These are phyloP conservation scores for Tillandsia leiboldiana DNA, from an alignment of 176 grass and related monocot genomes.

Conservation along the genomic window DNA sequence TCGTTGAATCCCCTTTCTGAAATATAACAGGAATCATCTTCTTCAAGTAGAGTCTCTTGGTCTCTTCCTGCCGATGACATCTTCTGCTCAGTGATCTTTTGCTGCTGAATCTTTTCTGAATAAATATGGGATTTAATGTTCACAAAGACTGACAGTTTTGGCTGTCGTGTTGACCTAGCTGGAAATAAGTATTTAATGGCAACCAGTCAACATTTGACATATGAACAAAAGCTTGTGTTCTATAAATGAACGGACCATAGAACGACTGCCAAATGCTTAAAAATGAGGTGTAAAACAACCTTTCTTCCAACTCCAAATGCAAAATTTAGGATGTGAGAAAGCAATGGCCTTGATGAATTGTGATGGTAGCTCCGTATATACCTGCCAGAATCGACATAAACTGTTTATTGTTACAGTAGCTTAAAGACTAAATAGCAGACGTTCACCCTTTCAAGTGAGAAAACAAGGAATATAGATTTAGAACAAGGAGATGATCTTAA, in stretches of 20 bases:
- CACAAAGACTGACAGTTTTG: background rate
- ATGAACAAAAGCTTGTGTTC: background rate
- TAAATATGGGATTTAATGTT: background rate
- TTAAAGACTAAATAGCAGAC: background rate
- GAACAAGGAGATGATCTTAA: constrained; percentile 1
- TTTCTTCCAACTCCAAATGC: background rate
- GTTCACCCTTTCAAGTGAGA: background rate
- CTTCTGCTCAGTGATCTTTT: background rate
- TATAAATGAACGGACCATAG: background rate
- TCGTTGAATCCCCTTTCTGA: background rate
- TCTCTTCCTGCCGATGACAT: background rate
- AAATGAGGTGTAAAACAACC: background rate
- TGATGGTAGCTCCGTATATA: constrained; percentile 2
- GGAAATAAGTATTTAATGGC: background rate
- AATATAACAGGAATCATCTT: constrained; percentile 1
- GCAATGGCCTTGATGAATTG: background rate
- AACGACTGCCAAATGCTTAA: background rate
- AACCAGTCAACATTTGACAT: too few species aligned
- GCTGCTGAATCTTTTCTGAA: constrained; percentile 3
- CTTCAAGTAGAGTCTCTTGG: background rate
- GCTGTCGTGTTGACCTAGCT: background rate
- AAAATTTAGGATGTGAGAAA: constrained; percentile 1
- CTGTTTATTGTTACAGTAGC: background rate
- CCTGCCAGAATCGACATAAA: background rate
- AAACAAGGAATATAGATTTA: background rate